Percentiles rank a stretch among this genome's conserved stretches.
Conservation (phyloP, 306 rosid genomes). For the Gastrolobium bilobum region DNA sequence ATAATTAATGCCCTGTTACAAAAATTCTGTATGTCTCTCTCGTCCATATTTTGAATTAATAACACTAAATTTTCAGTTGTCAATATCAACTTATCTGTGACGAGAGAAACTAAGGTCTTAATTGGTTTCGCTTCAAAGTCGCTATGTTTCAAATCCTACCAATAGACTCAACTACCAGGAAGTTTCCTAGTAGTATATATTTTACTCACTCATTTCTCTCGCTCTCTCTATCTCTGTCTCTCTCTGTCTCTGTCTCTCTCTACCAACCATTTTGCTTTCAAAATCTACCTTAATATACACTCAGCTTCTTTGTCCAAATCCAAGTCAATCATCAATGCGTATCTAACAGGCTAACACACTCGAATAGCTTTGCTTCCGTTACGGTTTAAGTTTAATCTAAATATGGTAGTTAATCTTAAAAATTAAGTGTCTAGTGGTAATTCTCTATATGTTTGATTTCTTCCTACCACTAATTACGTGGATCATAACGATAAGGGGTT, state of each 20-base stretch:
- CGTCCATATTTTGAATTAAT: not conserved
- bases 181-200: not conserved
- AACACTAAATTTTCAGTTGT: not conserved
- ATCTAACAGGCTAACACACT: not conserved
- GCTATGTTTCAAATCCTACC: constrained; percentile 35
- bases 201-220: no score
- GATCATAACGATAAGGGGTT: no score
- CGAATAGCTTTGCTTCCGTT: not conserved
- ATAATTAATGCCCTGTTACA: not conserved
- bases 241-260: no score
- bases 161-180: constrained; percentile 18
- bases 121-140: not conserved
- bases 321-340: not conserved
- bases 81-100: not conserved
- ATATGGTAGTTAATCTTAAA: no score
- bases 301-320: constrained; percentile 8
- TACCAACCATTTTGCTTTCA: not conserved
- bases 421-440: no score
- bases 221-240: no score
- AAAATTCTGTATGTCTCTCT: not conserved
- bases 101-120: not conserved
- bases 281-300: constrained; percentile 6
- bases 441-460: no score
- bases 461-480: no score
- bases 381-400: not conserved